phyloP scores from a whole-genome alignment of 768 basidiomycete species.

The Tulasnella sp. region DNA sequence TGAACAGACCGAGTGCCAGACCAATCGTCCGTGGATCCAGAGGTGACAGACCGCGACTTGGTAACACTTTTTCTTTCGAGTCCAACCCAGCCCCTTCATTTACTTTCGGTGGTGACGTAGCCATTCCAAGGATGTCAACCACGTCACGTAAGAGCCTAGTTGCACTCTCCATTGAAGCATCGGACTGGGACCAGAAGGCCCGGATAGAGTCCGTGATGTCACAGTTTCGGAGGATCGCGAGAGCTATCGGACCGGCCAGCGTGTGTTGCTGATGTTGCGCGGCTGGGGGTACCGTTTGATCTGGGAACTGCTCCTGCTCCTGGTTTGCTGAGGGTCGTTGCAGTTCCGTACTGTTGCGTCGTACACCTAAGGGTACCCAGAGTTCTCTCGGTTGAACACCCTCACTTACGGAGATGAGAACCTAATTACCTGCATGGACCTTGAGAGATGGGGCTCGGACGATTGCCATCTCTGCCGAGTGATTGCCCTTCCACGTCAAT shows the following conservation, averaged over 20 bases:
- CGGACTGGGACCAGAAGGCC: not conserved
- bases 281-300: not conserved
- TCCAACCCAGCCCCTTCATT: not conserved
- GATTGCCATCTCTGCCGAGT: not conserved
- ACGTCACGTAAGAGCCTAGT: not conserved
- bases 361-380: not conserved
- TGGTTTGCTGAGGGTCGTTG: not conserved
- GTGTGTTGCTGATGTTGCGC: not conserved
- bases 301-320: too few species aligned
- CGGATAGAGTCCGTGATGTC: not conserved
- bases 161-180: not conserved
- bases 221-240: not conserved
- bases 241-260: not conserved
- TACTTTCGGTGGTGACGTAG: not conserved
- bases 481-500: not conserved
- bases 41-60: not conserved
- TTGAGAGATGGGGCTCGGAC: not conserved
- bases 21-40: constrained; percentile 1
- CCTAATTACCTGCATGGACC: not conserved
- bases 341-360: not conserved
- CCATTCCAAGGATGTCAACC: not conserved
- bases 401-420: not conserved
- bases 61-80: not conserved
- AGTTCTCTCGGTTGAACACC: not conserved
- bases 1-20: constrained; percentile 3